A percentile compares a stretch with the other conserved stretches of the same genome.
These are phyloP conservation scores for Mrakia gelida DNA, from an alignment of 768 basidiomycete species.

Conservation along the genomic window DNA sequence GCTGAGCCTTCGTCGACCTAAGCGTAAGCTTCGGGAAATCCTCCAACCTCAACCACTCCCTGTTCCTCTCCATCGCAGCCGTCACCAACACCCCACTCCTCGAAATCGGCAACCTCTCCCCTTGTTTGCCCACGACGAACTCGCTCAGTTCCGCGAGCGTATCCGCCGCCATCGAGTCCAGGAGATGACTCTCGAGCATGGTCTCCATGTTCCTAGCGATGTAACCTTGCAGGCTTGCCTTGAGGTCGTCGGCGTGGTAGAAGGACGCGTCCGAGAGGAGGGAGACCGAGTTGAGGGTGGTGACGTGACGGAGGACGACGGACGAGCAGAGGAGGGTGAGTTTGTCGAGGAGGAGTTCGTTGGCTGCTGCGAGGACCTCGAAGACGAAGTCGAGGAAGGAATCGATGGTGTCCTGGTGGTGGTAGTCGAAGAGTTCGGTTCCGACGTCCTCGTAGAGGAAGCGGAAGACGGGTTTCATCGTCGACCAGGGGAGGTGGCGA, in stretches of 20 bases:
- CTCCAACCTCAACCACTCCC: conserved; percentile 60
- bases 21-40: conserved; percentile 45
- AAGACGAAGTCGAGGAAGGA: conserved; percentile 81
- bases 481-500: conserved; percentile 65
- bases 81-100: conserved; percentile 56
- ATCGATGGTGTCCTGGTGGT: conserved; percentile 66
- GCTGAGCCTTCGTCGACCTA: conserved; percentile 38
- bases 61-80: conserved; percentile 57
- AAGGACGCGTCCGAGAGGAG: conserved; percentile 76
- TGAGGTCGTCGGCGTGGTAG: conserved; percentile 65
- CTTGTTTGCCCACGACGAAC: conserved; percentile 59
- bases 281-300: conserved; percentile 69
- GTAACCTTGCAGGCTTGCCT: conserved; percentile 69
- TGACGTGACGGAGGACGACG: conserved; percentile 63
- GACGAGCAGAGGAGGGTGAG: conserved; percentile 77
- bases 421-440: conserved; percentile 62
- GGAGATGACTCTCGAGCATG: conserved; percentile 70
- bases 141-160: conserved; percentile 64
- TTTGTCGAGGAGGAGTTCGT: conserved; percentile 81
- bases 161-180: conserved; percentile 66
- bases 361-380: conserved; percentile 77
- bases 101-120: conserved; percentile 61
- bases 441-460: conserved; percentile 73
- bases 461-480: conserved; percentile 68
- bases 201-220: conserved; percentile 80